These are phyloP conservation scores for Corniculantispora saksenae DNA, from an alignment of 2,329 filamentous ascomycete genomes.

Conservation along the genomic window DNA sequence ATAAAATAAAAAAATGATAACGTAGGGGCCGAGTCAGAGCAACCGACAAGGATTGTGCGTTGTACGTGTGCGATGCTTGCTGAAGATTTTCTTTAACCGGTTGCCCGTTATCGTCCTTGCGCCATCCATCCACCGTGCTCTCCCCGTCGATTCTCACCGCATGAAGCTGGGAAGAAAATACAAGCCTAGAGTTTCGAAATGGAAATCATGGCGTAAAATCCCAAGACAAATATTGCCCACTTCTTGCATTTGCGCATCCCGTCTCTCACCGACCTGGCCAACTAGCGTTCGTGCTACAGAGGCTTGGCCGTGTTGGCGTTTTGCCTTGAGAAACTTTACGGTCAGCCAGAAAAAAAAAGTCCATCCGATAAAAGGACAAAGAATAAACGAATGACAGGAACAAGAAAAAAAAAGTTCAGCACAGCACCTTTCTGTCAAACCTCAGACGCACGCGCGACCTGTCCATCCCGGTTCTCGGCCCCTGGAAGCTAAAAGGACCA, in stretches of 20 bases:
- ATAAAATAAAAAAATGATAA: no score
- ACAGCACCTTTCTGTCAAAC: neutral
- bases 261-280: neutral
- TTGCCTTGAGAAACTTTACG: neutral
- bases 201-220: conserved; percentile 1
- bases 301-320: neutral
- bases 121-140: conserved; percentile 5
- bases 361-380: neutral
- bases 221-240: neutral
- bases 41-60: neutral
- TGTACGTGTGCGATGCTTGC: neutral
- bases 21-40: conserved; percentile 9
- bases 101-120: neutral
- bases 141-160: neutral
- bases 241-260: neutral
- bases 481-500: no score
- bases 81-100: neutral
- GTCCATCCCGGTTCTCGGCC: neutral
- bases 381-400: neutral
- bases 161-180: neutral
- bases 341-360: neutral
- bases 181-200: neutral
- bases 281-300: neutral
- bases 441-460: neutral
- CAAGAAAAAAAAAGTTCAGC: neutral